These are phyloP conservation scores for Haplosporangium sp. DNA, from an alignment of 371 early-diverging fungal species.

Conservation along the genomic window DNA sequence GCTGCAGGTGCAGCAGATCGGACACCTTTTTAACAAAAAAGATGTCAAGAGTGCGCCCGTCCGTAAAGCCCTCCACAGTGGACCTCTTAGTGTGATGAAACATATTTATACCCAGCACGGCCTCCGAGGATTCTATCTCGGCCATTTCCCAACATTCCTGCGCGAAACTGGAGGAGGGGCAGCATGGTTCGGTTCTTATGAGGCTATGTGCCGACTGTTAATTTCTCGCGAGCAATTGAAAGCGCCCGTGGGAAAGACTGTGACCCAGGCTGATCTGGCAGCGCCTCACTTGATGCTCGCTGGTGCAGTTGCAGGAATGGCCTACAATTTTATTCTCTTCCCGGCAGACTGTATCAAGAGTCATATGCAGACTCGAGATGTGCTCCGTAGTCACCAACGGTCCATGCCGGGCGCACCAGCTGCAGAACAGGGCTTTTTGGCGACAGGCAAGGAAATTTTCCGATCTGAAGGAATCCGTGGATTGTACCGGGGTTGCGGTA, in stretches of 20 bases:
- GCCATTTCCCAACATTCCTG: constrained; percentile 88
- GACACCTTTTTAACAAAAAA: constrained; percentile 50
- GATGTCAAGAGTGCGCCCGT: constrained; percentile 19
- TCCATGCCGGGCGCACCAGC: constrained; percentile 10
- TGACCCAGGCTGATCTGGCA: constrained; percentile 69
- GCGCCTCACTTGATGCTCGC: constrained; percentile 82
- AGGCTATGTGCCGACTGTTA: constrained; percentile 74
- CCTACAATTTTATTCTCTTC: constrained; percentile 89
- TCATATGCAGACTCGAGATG: constrained; percentile 91
- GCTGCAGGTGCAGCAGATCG: constrained; percentile 89
- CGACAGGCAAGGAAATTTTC: constrained; percentile 79
- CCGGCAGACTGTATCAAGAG: constrained; percentile 97
- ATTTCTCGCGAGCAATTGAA: constrained; percentile 59
- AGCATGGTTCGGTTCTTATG: constrained; percentile 97
- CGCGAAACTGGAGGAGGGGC: constrained; percentile 94
- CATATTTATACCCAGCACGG: constrained; percentile 80
- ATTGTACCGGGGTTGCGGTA: constrained; percentile 94
- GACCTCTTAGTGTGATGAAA: constrained; percentile 80
- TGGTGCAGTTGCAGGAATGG: constrained; percentile 94
- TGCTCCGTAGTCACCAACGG: constrained; percentile 43
- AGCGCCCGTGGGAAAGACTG: constrained; percentile 26
- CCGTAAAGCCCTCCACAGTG: constrained; percentile 59
- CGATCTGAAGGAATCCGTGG: constrained; percentile 82
- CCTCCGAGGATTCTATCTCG: constrained; percentile 86
- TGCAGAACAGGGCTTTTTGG: constrained; percentile 57